Evolutionary conservation across 179 eudicot genomes (phyloP).

Genomic region (Amaranthus tricolor): DNA sequence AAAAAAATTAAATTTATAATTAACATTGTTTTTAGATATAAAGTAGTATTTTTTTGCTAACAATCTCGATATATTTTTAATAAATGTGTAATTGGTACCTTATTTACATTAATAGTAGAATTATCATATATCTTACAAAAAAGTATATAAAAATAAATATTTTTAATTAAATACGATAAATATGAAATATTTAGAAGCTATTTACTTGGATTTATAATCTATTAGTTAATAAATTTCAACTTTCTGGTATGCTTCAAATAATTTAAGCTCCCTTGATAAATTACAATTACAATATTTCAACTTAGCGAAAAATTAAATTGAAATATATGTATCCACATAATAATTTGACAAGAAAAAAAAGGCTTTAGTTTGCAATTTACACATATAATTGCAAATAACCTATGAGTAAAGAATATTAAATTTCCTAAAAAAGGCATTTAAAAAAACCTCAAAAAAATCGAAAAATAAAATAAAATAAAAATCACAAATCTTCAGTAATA

Average conservation of each 20-base stretch:
- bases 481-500: conserved; percentile 36
- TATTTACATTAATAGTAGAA: too few relatives aligned
- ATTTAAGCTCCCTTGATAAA: conserved; percentile 2
- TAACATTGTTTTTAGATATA: too few relatives aligned
- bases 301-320: conserved; percentile 6
- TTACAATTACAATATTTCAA: conserved; percentile 17
- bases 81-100: too few relatives aligned
- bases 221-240: background rate
- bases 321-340: conserved; percentile 4
- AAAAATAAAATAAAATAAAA: background rate
- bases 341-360: background rate
- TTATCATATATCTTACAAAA: too few relatives aligned
- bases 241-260: conserved; percentile 5
- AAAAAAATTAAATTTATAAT: too few relatives aligned
- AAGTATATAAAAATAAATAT: too few relatives aligned
- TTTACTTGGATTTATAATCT: background rate
- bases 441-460: too few relatives aligned
- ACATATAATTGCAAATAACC: conserved; percentile 12
- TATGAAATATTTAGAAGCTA: background rate
- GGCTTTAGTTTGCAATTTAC: conserved; percentile 10
- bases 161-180: too few relatives aligned
- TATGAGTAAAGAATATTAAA: background rate
- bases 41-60: too few relatives aligned
- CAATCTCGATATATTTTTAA: too few relatives aligned
- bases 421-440: too few relatives aligned